Evolutionary conservation across 306 rosid species (phyloP), one percentile per base, ranked within the genome.

Genomic region (Luffa acutangula): DNA sequence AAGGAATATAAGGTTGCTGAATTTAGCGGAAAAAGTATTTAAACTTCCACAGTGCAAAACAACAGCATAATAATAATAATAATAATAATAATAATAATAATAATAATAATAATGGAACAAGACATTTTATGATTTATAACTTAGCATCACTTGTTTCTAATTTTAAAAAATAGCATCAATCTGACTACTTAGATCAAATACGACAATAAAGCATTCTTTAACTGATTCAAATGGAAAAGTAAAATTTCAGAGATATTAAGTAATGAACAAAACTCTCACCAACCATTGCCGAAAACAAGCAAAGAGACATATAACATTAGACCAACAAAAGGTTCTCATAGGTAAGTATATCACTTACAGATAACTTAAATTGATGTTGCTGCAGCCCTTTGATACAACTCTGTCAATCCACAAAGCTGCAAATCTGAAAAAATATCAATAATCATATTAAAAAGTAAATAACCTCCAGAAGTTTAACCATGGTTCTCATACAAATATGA

Each of bases 341-440:
- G 21, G 53, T 41, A 49, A 31, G 7, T 42, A 21, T 21, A 21
- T 21, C 25, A 58, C 80, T 58, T 57, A 58, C 80, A 57, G 12
- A 77, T 57, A 77, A 41, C 54, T 77, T 37, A 77, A 76, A 77
- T 14, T 57, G 69, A 77, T 77, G 69, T 57, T 77, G 80, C 69
- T 41, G 69, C 80, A 41, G 46, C 42, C 80, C 66, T 58, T 77
- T 45, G 14, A 39, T 20, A 21, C 80, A 58, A 54, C 64, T 75
- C 48, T 36, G 63, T 18, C 78, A 34, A 75, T 33, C 46, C 49
- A 53, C 59, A 75, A 75, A 53, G 78, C 78, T 75, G 33, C 48
- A 64, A 36, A 53, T 75, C 49, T 74, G 20, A 51, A 34, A 33
- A 53, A 15, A n/a, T 9, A 74, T 9, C 31, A 14, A 74, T 33